phyloP scores from a whole-genome alignment of 2,329 filamentous ascomycete genomes.

The Myrmaecium sp. region DNA sequence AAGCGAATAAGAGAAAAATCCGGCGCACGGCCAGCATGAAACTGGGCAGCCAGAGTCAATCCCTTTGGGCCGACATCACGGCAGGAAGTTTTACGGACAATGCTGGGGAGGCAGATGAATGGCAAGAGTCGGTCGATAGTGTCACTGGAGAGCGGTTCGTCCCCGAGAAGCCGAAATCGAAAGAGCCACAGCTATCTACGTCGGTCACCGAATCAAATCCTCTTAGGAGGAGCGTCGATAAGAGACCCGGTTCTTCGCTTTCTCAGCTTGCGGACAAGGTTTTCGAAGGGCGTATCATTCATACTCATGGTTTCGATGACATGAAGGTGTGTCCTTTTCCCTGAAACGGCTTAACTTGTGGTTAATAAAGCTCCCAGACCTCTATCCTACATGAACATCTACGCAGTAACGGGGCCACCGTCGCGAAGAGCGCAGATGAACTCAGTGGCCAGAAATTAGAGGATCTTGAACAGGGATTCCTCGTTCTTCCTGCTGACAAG shows the following conservation, averaged over 20 bases:
- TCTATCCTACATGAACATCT: conserved; percentile 16
- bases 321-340: conserved; percentile 19
- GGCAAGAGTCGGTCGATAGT: conserved; percentile 13
- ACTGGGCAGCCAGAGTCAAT: conserved; percentile 60
- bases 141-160: conserved; percentile 8
- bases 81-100: conserved; percentile 18
- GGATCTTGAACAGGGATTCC: conserved; percentile 15
- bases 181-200: conserved; percentile 5
- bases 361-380: conserved; percentile 14
- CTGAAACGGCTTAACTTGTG: conserved; percentile 1
- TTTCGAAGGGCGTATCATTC: conserved; percentile 26
- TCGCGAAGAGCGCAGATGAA: conserved; percentile 11
- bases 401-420: conserved; percentile 17
- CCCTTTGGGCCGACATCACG: conserved; percentile 83
- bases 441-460: conserved; percentile 11
- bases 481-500: conserved; percentile 30
- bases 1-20: conserved; percentile 59
- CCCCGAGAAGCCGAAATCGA: conserved; percentile 1
- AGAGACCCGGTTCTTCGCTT: not conserved
- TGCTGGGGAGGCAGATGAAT: conserved; percentile 14
- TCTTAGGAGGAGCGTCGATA: conserved; percentile 3
- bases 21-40: conserved; percentile 77
- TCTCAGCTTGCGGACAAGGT: not conserved
- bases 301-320: conserved; percentile 25
- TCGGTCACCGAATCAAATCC: not conserved